phyloP scores from a whole-genome alignment of 805 yeast genomes.

The Wickerhamomyces tratensis region DNA sequence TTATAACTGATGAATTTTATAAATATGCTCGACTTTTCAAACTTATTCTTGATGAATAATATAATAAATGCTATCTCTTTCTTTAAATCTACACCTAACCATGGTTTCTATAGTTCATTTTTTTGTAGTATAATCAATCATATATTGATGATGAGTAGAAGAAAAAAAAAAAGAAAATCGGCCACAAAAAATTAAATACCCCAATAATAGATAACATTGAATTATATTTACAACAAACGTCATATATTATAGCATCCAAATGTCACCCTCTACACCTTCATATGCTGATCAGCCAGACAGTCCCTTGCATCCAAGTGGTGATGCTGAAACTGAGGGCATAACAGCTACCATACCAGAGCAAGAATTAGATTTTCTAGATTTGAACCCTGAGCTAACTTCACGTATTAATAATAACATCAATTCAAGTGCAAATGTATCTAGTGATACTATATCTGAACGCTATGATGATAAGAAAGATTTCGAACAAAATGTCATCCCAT shows the following conservation, averaged over 20 bases:
- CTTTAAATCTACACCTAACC: too few relatives aligned
- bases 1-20: too few relatives aligned
- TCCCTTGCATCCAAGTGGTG: slow-evolving; percentile 15
- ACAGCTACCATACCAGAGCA: slow-evolving; percentile 3
- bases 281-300: slow-evolving; percentile 14
- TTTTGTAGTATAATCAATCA: too few relatives aligned
- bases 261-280: neutral
- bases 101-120: too few relatives aligned
- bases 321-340: slow-evolving; percentile 5
- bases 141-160: too few relatives aligned
- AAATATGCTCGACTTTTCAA: too few relatives aligned
- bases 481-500: slow-evolving; percentile 5
- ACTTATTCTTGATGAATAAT: too few relatives aligned
- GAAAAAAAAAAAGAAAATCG: too few relatives aligned
- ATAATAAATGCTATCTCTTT: too few relatives aligned
- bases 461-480: slow-evolving; percentile 2
- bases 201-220: neutral
- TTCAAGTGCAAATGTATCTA: neutral
- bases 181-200: too few relatives aligned
- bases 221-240: too few relatives aligned
- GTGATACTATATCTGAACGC: neutral
- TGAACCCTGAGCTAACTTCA: slow-evolving; percentile 14
- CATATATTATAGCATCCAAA: neutral
- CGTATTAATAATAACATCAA: neutral
- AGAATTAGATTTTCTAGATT: slow-evolving; percentile 14